These are phyloP conservation scores for Sonneratia alba DNA, from an alignment of 345 rosid genomes.

Conservation along the genomic window DNA sequence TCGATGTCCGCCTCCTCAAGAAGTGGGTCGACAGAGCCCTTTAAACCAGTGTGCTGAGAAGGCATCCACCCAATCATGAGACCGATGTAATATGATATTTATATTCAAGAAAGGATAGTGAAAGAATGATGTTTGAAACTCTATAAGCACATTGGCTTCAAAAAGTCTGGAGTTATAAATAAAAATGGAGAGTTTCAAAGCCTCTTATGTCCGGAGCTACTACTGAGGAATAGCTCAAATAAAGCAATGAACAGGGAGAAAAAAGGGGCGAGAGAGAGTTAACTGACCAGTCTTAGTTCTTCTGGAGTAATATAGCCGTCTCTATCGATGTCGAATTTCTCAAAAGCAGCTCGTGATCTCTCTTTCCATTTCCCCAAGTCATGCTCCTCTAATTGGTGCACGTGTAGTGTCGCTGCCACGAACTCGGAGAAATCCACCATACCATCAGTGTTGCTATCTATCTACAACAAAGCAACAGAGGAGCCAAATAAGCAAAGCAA, in stretches of 20 bases:
- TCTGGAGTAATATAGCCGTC: slow-evolving; percentile 94
- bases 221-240: too few species aligned
- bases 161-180: too few species aligned
- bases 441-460: slow-evolving; percentile 96
- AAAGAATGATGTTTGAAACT: too few species aligned
- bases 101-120: too few species aligned
- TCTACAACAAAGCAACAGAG: slow-evolving; percentile 30
- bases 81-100: too few species aligned
- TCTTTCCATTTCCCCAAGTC: slow-evolving; percentile 84
- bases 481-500: background rate
- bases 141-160: too few species aligned
- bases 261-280: background rate
- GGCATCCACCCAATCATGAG: background rate
- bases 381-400: slow-evolving; percentile 85
- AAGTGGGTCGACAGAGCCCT: slow-evolving; percentile 81
- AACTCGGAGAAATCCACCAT: slow-evolving; percentile 91
- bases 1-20: slow-evolving; percentile 95
- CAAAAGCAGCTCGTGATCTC: slow-evolving; percentile 80
- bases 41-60: slow-evolving; percentile 73
- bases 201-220: too few species aligned
- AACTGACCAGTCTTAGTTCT: slow-evolving; percentile 78
- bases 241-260: too few species aligned
- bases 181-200: too few species aligned
- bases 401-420: slow-evolving; percentile 87
- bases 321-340: slow-evolving; percentile 82